Evolutionary conservation across 202 grass and related monocot species (phyloP), one percentile per base, ranked within the genome.

Genomic region (Zoysia matrella): DNA sequence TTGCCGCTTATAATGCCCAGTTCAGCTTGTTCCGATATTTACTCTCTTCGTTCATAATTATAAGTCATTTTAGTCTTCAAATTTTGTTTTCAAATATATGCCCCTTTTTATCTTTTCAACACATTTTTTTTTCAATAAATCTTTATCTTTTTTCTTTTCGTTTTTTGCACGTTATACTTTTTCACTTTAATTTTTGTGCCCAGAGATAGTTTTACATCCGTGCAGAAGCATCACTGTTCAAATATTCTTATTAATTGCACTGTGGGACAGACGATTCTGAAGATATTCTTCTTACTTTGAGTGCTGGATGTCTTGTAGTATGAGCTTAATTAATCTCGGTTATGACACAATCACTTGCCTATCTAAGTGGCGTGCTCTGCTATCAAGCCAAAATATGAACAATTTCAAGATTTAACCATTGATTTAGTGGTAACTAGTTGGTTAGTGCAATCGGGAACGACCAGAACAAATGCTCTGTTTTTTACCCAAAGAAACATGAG

Each of bases 261-360:
- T 12, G 36, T 11, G 68, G 65, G 6, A 58, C 60, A 77, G 8
- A 50, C 18, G 36, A 4, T 11, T 64, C 22, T 10, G 63, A 57
- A 57, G 7, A 69, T 71, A 71, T 70, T 84, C 0, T 49, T 57
- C 50, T 64, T 72, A 47, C 79, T 50, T 3, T 15, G 22, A 22
- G 5, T 72, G 14, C 7, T 78, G 15, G 65, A 63, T 72, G 58
- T 15, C 50, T 78, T 4, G 9, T 47, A 8, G 52, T 87, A 15
- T 43, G 8, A 5, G 62, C 65, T 52, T 65, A 46, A 47, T 81
- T 81, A 11, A 14, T 46, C 18, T 70, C 3, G 45, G 6, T 13
- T 65, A 40, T 67, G 69, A 11, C 41, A 61, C 56, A 22, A 22
- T 18, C 56, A 18, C 6, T 60, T n/a, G 22, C 56, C 22, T 60